Percentiles rank a stretch among this genome's conserved stretches.
These are phyloP conservation scores for Ulmus americana DNA, from an alignment of 331 rosid species.

Conservation along the genomic window DNA sequence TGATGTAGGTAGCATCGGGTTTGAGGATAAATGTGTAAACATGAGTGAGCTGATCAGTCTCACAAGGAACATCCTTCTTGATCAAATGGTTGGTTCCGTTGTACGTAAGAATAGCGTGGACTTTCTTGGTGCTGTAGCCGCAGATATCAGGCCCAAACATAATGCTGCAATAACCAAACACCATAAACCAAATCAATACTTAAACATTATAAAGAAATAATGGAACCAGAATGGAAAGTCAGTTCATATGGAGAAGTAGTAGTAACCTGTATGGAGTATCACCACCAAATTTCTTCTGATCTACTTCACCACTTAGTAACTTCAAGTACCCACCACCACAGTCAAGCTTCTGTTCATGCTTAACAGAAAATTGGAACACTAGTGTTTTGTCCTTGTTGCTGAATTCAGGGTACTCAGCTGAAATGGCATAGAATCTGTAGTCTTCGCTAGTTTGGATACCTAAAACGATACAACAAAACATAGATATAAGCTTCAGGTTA, in stretches of 20 bases:
- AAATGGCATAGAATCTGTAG: constrained; percentile 83
- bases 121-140: constrained; percentile 97
- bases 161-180: constrained; percentile 51
- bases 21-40: constrained; percentile 89
- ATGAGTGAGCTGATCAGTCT: constrained; percentile 90
- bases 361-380: constrained; percentile 90
- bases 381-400: constrained; percentile 80
- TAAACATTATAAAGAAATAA: background rate
- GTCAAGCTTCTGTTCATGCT: constrained; percentile 98
- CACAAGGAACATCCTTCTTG: constrained; percentile 98
- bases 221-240: background rate
- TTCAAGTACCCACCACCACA: constrained; percentile 99
- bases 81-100: constrained; percentile 76
- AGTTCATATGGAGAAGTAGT: constrained; percentile 9
- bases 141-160: constrained; percentile 99
- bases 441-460: constrained; percentile 99
- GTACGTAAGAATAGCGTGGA: constrained; percentile 77
- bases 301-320: constrained; percentile 73
- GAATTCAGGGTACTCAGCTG: constrained; percentile 91
- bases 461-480: constrained; percentile 22
- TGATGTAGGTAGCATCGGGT: constrained; percentile 89
- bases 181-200: constrained; percentile 17
- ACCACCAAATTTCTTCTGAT: constrained; percentile 95
- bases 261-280: constrained; percentile 88
- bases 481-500: background rate